Evolutionary conservation across 2,329 filamentous ascomycete genomes (phyloP).

Genomic region (Penicillium aurantiogriseum): DNA sequence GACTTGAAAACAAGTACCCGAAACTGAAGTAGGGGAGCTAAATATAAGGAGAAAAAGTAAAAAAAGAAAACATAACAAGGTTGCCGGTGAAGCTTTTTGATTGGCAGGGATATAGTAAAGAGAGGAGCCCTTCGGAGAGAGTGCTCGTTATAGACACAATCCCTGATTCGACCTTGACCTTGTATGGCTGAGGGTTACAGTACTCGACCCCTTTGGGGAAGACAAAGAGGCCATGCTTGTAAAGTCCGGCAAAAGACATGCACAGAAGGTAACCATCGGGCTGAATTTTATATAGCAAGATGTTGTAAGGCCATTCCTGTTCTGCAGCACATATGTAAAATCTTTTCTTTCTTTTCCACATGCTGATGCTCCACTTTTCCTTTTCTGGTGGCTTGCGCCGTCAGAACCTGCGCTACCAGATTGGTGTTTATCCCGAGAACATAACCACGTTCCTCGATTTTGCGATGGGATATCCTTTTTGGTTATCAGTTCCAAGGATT

Average conservation of each 20-base stretch:
- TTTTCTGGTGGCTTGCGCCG: slow-evolving; percentile 13
- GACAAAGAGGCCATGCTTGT: not conserved
- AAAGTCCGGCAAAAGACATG: not conserved
- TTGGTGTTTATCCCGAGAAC: slow-evolving; percentile 18
- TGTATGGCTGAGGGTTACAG: slow-evolving; percentile 7
- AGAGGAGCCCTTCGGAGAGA: slow-evolving; percentile 6
- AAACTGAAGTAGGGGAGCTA: slow-evolving; percentile 1
- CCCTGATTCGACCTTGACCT: slow-evolving; percentile 5
- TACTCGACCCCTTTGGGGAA: not conserved
- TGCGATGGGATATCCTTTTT: not conserved
- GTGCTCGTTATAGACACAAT: slow-evolving; percentile 1
- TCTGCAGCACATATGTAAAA: not conserved
- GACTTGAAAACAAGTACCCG: not conserved
- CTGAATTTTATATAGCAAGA: not conserved
- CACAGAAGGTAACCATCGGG: not conserved
- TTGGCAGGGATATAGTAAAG: slow-evolving; percentile 4
- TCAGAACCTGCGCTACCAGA: slow-evolving; percentile 13
- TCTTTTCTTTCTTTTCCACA: not conserved
- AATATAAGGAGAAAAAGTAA: not conserved
- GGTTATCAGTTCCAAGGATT: slow-evolving; percentile 1
- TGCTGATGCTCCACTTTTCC: slow-evolving; percentile 7
- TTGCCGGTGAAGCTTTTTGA: not conserved
- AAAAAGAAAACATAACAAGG: not conserved
- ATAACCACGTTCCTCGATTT: slow-evolving; percentile 3
- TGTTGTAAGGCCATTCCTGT: not conserved